Evolutionary conservation across 2,329 filamentous ascomycete species (phyloP).

Genomic region (Rhynchosporium secalis): DNA sequence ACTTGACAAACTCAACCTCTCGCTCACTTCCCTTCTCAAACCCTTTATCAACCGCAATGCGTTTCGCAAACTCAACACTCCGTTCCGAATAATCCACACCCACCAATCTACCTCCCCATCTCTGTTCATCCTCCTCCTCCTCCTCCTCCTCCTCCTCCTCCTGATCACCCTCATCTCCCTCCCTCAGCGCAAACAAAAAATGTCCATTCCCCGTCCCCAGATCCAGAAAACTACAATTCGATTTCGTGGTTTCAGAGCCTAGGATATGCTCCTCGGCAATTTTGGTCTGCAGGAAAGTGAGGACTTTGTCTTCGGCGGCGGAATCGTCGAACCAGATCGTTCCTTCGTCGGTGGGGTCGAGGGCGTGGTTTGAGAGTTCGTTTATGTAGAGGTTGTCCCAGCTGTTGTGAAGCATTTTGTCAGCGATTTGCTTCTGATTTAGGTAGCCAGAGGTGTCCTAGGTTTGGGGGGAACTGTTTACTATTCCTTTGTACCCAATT

Average conservation of each 20-base stretch:
- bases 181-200: constrained; percentile 77
- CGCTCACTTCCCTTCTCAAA: constrained; percentile 35
- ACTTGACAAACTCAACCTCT: constrained; percentile 49
- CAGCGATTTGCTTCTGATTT: neutral
- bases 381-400: constrained; percentile 74
- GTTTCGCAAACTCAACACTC: constrained; percentile 72
- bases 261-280: constrained; percentile 27
- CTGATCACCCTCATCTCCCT: constrained; percentile 39
- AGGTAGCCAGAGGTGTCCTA: neutral
- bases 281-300: constrained; percentile 53
- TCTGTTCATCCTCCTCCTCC: constrained; percentile 33
- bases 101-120: constrained; percentile 69
- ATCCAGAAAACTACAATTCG: constrained; percentile 69
- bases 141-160: constrained; percentile 28
- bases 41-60: constrained; percentile 52
- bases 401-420: constrained; percentile 45
- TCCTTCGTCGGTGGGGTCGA: constrained; percentile 75
- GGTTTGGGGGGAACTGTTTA: constrained; percentile 42
- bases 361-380: constrained; percentile 69
- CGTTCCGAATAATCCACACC: constrained; percentile 84
- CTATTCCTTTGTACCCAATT: constrained; percentile 89
- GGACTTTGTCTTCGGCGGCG: constrained; percentile 78
- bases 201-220: constrained; percentile 94
- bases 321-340: constrained; percentile 97
- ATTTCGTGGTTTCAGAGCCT: constrained; percentile 20